A percentile compares a stretch with the other conserved stretches of the same genome.
phyloP scores from a whole-genome alignment of 148 eudicot genomes.

The Linanthus parryae region DNA sequence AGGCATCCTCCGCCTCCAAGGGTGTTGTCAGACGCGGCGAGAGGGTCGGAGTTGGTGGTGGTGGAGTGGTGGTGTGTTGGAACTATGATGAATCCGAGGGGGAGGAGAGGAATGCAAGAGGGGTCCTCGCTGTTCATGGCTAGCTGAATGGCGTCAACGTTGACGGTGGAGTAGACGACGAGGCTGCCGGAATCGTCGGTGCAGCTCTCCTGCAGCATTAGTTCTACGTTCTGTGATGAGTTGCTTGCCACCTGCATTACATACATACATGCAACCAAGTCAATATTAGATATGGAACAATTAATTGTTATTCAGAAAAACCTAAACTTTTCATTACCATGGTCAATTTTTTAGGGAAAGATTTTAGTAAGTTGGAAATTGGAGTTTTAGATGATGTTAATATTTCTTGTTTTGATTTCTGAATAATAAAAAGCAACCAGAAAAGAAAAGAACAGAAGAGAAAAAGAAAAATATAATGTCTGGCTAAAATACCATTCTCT shows the following conservation, averaged over 20 bases:
- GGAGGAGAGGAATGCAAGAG: slow-evolving; percentile 78
- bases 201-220: slow-evolving; percentile 97
- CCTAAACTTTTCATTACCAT: too few relatives aligned
- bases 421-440: too few relatives aligned
- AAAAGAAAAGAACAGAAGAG: too few relatives aligned
- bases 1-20: slow-evolving; percentile 55
- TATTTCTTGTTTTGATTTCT: too few relatives aligned
- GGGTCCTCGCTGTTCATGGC: slow-evolving; percentile 91
- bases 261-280: too few relatives aligned
- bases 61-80: slow-evolving; percentile 20
- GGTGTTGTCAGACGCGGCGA: slow-evolving; percentile 8
- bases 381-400: too few relatives aligned
- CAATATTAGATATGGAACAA: too few relatives aligned
- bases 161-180: slow-evolving; percentile 73
- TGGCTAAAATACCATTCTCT: too few relatives aligned
- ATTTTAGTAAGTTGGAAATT: too few relatives aligned
- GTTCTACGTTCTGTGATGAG: slow-evolving; percentile 87
- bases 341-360: too few relatives aligned
- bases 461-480: too few relatives aligned
- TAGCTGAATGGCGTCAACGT: slow-evolving; percentile 76
- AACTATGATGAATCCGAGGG: slow-evolving; percentile 69
- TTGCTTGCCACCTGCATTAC: slow-evolving; percentile 81
- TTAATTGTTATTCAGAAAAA: too few relatives aligned
- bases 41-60: background rate
- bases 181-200: slow-evolving; percentile 84